Evolutionary conservation across 306 rosid genomes (phyloP).

Genomic region (Psophocarpus tetragonolobus): DNA sequence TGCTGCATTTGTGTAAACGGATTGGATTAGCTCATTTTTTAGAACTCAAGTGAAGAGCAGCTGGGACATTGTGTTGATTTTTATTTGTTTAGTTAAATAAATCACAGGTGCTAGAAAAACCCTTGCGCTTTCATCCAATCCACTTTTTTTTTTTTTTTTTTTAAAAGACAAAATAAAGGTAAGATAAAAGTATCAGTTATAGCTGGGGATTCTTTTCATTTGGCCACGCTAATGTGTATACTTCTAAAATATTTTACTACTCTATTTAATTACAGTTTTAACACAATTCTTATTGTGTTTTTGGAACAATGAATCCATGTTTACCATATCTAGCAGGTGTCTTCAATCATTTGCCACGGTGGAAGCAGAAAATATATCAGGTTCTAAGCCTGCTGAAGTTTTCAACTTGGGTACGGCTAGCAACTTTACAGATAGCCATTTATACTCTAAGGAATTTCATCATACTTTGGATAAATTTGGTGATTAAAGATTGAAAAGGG

Average conservation of each 20-base stretch:
- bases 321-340: slow-evolving; percentile 50
- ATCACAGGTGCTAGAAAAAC: neutral
- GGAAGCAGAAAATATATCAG: slow-evolving; percentile 78
- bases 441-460: neutral
- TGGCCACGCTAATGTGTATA: neutral
- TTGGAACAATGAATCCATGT: neutral
- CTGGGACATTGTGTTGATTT: neutral
- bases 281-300: no score
- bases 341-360: slow-evolving; percentile 65
- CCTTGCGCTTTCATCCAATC: neutral
- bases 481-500: neutral
- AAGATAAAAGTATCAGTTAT: neutral
- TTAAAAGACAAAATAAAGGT: no score
- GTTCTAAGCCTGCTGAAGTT: slow-evolving; percentile 84
- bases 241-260: neutral
- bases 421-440: neutral
- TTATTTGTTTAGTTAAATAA: neutral
- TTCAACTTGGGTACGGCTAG: slow-evolving; percentile 68
- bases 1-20: neutral
- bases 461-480: neutral
- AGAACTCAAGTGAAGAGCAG: neutral
- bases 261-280: no score
- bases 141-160: no score
- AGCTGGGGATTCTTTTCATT: neutral
- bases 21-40: neutral